Evolutionary conservation across 2,329 filamentous ascomycete genomes (phyloP).

Genomic region (Trichoderma sp.): DNA sequence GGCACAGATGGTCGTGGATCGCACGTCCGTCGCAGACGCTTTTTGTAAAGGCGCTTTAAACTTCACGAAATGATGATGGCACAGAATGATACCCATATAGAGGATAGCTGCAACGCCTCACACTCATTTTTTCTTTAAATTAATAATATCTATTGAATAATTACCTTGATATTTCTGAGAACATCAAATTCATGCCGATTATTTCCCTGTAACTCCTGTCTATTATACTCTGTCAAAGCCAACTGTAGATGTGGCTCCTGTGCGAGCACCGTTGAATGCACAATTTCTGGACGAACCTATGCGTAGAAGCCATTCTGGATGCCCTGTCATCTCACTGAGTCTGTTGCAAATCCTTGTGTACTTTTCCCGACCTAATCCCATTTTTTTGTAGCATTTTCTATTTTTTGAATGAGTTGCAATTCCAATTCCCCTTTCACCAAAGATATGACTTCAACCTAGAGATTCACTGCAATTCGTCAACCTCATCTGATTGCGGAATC

Average conservation of each 20-base stretch:
- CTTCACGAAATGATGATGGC: background rate
- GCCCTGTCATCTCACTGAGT: background rate
- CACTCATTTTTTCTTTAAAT: background rate
- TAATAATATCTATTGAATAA: constrained; percentile 15
- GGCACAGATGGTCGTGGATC: constrained; percentile 69
- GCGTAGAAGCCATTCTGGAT: background rate
- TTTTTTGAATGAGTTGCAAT: background rate
- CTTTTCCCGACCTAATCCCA: background rate
- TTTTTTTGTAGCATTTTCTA: background rate
- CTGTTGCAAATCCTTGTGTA: background rate
- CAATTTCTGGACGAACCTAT: constrained; percentile 1
- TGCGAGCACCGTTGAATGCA: constrained; percentile 19
- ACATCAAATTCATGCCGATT: constrained; percentile 11
- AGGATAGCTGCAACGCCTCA: background rate
- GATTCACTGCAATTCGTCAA: constrained; percentile 38
- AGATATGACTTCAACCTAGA: background rate
- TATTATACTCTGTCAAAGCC: constrained; percentile 21
- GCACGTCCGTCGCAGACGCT: constrained; percentile 33
- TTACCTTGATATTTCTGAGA: constrained; percentile 11
- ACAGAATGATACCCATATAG: background rate
- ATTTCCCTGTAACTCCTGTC: constrained; percentile 1
- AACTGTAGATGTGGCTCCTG: constrained; percentile 15
- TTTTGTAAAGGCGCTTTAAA: background rate
- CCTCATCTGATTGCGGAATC: constrained; percentile 28
- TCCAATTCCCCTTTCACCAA: background rate